Evolutionary conservation across 139 green algal species (phyloP), one percentile per base, ranked within the genome.

Genomic region (Picochlorum sp.): DNA sequence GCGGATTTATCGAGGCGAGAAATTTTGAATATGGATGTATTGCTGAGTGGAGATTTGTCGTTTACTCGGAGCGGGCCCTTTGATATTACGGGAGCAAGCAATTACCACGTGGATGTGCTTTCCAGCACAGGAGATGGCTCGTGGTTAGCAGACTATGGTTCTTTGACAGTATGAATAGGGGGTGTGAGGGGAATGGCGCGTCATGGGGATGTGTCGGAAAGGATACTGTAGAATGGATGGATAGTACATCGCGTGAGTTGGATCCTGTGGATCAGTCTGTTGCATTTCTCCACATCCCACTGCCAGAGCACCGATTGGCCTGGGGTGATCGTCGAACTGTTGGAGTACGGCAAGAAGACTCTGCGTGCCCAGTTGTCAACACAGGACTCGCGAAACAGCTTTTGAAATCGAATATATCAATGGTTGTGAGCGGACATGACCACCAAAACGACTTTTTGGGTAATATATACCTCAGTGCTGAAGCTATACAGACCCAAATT

Each of bases 261-360:
- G 41, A 72, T 11, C 2, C 6, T 2, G 75, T 58, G 47, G 61
- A 66, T 21, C 44, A 28, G 1, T 56, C 61, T 28, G 28, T 79
- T 5, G 76, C 76, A 7, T 80, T 82, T 65, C 58, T 77, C 2
- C 76, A 82, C 54, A 79, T 82, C 34, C 76, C 76, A 0, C 11
- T 73, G 0, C 72, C 72, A 4, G 61, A 82, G 37, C 34, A 51
- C 20, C 8, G 6, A 15, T 1, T 62, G 4, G 52, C n/a, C n/a
- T 18, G 32, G 32, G 10, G 20, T 3, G 23, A 21, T 41, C 5
- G 21, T 8, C 10, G 23, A 4, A 7, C 24, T 13, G 37, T 44
- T 66, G 26, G 34, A 23, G 14, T 18, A 59, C 51, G 14, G 30
- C 75, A 77, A 62, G 4, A 55, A 6, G 76, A 77, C 45, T 30